Evolutionary conservation across 192 early-diverging fungal species (phyloP).

Genomic region (Coemansia sp.): DNA sequence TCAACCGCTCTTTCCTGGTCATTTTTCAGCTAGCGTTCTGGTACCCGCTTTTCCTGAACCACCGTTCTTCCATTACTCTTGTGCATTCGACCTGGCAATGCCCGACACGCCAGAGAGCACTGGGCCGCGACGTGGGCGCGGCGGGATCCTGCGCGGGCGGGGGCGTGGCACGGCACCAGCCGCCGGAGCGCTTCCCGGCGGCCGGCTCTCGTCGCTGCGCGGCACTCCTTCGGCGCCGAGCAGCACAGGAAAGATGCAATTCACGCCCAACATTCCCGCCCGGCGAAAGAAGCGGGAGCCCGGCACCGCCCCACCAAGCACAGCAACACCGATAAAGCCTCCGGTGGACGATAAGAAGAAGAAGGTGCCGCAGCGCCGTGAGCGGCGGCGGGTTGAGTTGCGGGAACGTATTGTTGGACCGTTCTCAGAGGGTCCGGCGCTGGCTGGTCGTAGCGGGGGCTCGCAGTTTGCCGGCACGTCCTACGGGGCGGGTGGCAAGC

Average conservation of each 20-base stretch:
- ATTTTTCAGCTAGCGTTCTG: no score
- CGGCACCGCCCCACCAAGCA: background rate
- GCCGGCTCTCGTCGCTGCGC: conserved; percentile 16
- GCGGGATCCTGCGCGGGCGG: conserved; percentile 6
- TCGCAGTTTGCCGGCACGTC: background rate
- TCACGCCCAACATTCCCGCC: conserved; percentile 22
- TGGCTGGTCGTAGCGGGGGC: background rate
- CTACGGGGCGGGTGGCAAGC: no score
- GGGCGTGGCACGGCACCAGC: background rate
- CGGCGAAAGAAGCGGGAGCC: conserved; percentile 30
- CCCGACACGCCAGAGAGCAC: conserved; percentile 9
- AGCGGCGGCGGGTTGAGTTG: conserved; percentile 5
- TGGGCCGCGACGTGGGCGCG: conserved; percentile 11
- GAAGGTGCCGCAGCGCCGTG: no score
- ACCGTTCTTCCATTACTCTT: no score
- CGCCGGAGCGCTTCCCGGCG: conserved; percentile 9
- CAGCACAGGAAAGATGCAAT: conserved; percentile 8
- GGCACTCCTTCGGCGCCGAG: background rate
- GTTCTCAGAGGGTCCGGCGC: conserved; percentile 37
- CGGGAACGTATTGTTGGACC: conserved; percentile 21
- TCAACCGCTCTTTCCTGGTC: no score
- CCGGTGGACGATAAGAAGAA: no score
- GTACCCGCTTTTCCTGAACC: no score
- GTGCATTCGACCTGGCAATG: background rate
- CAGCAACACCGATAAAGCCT: background rate